phyloP scores from a whole-genome alignment of 805 yeast species.

The Pichia scutulata region DNA sequence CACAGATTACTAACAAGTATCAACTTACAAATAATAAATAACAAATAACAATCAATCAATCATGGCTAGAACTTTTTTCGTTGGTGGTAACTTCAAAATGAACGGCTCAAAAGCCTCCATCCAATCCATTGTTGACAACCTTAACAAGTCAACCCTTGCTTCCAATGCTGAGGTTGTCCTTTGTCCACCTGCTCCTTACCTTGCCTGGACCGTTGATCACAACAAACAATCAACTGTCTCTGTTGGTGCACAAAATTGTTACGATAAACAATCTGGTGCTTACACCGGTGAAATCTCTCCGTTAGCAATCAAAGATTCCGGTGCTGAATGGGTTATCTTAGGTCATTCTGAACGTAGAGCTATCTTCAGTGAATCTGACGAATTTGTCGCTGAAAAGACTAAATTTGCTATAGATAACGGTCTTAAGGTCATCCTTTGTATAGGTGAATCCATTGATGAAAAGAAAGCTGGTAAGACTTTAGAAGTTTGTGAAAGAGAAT shows the following conservation, averaged over 20 bases:
- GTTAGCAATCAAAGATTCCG: conserved; percentile 79
- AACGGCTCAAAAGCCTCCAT: conserved; percentile 90
- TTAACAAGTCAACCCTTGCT: conserved; percentile 73
- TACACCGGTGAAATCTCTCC: conserved; percentile 97
- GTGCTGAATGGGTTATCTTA: conserved; percentile 88
- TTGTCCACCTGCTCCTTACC: conserved; percentile 93
- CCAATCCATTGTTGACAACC: conserved; percentile 70
- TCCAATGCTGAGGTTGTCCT: conserved; percentile 83
- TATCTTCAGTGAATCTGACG: conserved; percentile 82
- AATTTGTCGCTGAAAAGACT: conserved; percentile 87
- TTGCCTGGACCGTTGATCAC: conserved; percentile 62
- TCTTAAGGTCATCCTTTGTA: conserved; percentile 86
- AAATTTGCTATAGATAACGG: conserved; percentile 89
- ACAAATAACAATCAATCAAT: background rate
- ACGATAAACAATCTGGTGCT: conserved; percentile 86
- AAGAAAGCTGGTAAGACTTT: conserved; percentile 84
- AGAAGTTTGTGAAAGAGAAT: conserved; percentile 80
- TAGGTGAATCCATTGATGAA: conserved; percentile 96
- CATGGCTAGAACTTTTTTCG: conserved; percentile 55
- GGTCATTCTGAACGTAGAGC: conserved; percentile 99
- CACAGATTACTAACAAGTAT: too few species aligned
- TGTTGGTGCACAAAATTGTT: conserved; percentile 89
- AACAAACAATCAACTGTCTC: conserved; percentile 66
- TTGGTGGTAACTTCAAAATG: conserved; percentile 99
- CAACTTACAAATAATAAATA: too few species aligned